Percentiles rank a stretch among this genome's conserved stretches.
phyloP scores from a whole-genome alignment of 2,329 filamentous ascomycete genomes.

The Aspergillus aculeatinus region DNA sequence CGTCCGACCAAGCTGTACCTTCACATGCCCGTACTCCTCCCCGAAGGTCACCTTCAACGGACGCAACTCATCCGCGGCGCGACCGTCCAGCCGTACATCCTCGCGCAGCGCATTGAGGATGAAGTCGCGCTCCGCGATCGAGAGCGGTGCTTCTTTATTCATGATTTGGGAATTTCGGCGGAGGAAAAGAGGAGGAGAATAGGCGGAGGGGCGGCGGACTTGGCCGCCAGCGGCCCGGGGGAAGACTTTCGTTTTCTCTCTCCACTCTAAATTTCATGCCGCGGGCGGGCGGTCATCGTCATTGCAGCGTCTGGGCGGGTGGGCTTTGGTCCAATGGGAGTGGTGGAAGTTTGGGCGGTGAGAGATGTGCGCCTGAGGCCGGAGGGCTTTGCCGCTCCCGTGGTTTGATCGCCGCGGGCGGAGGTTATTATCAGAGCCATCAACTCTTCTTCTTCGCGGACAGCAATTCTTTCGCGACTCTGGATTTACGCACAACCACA shows the following conservation, averaged over 20 bases:
- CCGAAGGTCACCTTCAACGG: conserved; percentile 77
- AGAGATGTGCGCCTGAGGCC: conserved; percentile 6
- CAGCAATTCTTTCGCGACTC: not conserved
- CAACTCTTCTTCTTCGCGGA: conserved; percentile 4
- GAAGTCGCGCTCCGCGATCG: conserved; percentile 83
- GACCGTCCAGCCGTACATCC: conserved; percentile 79
- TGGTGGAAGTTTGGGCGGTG: conserved; percentile 7
- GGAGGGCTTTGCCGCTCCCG: conserved; percentile 13
- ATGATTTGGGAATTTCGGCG: conserved; percentile 50
- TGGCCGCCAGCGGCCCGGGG: conserved; percentile 23
- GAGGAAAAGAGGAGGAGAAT: not conserved
- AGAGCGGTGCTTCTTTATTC: conserved; percentile 90
- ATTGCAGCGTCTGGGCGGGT: conserved; percentile 5
- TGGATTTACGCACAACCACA: conserved; percentile 15
- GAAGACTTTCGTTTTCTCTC: conserved; percentile 14
- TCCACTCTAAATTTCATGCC: conserved; percentile 19
- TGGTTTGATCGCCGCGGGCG: not conserved
- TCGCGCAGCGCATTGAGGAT: conserved; percentile 78
- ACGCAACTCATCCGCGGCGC: conserved; percentile 76
- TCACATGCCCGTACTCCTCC: conserved; percentile 85
- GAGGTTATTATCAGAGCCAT: conserved; percentile 3
- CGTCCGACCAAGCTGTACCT: conserved; percentile 86
- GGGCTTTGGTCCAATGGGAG: conserved; percentile 11
- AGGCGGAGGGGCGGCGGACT: conserved; percentile 20
- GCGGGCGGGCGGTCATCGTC: conserved; percentile 17